A percentile compares a stretch with the other conserved stretches of the same genome.
These are phyloP conservation scores for Xylaria sp. DNA, from an alignment of 2,329 filamentous ascomycete species.

Conservation along the genomic window DNA sequence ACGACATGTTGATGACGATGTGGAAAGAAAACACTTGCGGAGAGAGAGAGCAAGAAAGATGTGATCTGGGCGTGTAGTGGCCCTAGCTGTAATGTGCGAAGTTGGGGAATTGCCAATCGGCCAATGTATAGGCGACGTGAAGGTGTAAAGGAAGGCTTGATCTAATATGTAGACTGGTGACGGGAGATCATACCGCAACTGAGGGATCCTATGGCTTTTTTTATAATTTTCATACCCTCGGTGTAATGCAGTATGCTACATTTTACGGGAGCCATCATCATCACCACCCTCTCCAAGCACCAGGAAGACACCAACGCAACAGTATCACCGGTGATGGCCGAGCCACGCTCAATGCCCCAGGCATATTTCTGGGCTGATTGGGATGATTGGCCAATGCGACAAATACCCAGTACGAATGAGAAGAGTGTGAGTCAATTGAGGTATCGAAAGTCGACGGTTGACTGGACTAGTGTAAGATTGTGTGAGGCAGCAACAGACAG, in stretches of 20 bases:
- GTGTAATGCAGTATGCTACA: neutral
- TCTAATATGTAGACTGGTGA: slow-evolving; percentile 5
- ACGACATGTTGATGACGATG: slow-evolving; percentile 24
- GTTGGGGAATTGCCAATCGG: slow-evolving; percentile 15
- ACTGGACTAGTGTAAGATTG: slow-evolving; percentile 20
- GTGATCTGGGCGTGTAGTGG: neutral
- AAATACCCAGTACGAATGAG: slow-evolving; percentile 4
- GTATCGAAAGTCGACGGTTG: slow-evolving; percentile 16
- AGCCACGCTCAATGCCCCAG: slow-evolving; percentile 34
- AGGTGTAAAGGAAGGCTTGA: neutral
- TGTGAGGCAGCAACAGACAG: slow-evolving; percentile 30
- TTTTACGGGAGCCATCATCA: neutral
- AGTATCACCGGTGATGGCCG: slow-evolving; percentile 16
- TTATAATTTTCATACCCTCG: neutral
- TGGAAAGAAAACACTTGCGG: neutral
- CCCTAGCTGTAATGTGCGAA: neutral
- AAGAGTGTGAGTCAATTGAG: slow-evolving; percentile 29
- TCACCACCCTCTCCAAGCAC: neutral
- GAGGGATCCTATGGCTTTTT: slow-evolving; percentile 17
- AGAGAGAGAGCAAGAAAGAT: neutral
- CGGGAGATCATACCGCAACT: neutral
- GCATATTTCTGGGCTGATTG: slow-evolving; percentile 28
- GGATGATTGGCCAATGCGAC: slow-evolving; percentile 10
- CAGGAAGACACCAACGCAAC: slow-evolving; percentile 6
- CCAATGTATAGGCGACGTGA: neutral